A percentile compares a stretch with the other conserved stretches of the same genome.
phyloP scores from a whole-genome alignment of 176 grass and related monocot genomes.

The Chloris gayana region DNA sequence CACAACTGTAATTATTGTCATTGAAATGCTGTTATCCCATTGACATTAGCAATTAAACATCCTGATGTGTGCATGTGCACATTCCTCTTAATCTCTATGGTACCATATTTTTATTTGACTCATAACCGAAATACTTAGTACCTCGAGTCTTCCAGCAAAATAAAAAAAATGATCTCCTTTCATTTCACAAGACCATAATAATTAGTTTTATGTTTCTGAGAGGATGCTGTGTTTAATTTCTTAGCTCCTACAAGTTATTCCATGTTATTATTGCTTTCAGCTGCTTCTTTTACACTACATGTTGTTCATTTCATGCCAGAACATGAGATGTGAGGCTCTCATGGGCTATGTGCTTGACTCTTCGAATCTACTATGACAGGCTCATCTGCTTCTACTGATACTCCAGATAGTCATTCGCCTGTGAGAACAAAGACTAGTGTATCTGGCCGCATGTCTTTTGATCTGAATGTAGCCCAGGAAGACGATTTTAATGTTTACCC shows the following conservation, averaged over 20 bases:
- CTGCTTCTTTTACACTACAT: no score
- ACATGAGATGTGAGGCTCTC: conserved; percentile 11
- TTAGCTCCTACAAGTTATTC: neutral
- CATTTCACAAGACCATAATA: no score
- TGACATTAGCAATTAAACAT: neutral
- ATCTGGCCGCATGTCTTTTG: conserved; percentile 53
- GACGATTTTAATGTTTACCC: conserved; percentile 45
- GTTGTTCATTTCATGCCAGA: neutral
- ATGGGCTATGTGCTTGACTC: conserved; percentile 16
- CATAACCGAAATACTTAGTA: neutral
- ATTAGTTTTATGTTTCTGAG: no score
- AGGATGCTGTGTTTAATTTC: no score
- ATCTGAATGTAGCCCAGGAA: conserved; percentile 81
- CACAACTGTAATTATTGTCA: no score
- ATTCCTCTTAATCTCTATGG: neutral
- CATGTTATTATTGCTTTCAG: neutral
- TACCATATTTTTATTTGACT: neutral
- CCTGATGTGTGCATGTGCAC: neutral
- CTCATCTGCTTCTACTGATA: conserved; percentile 50
- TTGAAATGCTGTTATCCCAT: no score
- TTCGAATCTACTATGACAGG: conserved; percentile 41
- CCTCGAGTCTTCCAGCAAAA: neutral
- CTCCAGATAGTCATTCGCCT: conserved; percentile 35
- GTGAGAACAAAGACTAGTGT: conserved; percentile 40
- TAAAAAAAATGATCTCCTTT: neutral